Percentiles rank a stretch among this genome's conserved stretches.
Conservation (phyloP, 1,139 yeast genomes). For the Pneumocystis canis region DNA sequence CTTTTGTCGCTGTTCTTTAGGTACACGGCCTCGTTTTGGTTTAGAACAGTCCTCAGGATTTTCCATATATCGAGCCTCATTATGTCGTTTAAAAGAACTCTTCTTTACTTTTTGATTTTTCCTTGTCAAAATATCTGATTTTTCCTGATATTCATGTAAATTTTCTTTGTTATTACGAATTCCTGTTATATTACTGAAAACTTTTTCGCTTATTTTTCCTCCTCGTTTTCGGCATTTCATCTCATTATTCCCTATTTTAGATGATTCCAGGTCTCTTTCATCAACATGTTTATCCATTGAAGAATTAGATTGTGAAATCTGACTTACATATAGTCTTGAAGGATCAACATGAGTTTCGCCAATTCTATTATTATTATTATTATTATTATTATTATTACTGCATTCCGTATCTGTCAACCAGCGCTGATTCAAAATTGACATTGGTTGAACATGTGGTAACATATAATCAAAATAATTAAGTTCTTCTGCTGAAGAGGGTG, state of each 20-base stretch:
- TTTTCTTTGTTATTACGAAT: neutral
- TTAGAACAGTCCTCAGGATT: neutral
- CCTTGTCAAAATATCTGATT: neutral
- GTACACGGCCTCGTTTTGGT: neutral
- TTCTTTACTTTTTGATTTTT: neutral
- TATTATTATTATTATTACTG: neutral
- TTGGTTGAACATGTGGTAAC: neutral
- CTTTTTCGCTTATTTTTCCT: neutral
- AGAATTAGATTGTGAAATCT: neutral
- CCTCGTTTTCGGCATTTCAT: neutral
- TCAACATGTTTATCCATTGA: neutral
- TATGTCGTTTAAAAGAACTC: neutral
- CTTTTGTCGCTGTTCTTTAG: neutral
- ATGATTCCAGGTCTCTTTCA: neutral
- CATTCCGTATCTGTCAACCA: neutral
- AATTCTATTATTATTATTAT: no score
- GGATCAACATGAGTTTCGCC: neutral
- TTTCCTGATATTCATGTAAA: neutral
- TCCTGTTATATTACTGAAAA: neutral
- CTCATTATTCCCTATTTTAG: neutral
- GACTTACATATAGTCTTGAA: neutral
- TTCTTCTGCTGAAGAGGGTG: neutral
- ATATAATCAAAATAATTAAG: neutral
- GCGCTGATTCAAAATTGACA: neutral
- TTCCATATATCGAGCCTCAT: neutral